Base-by-base conservation (phyloP, 1,284 basidiomycete species). In the Cutaneotrichosporon dermatis region DNA sequence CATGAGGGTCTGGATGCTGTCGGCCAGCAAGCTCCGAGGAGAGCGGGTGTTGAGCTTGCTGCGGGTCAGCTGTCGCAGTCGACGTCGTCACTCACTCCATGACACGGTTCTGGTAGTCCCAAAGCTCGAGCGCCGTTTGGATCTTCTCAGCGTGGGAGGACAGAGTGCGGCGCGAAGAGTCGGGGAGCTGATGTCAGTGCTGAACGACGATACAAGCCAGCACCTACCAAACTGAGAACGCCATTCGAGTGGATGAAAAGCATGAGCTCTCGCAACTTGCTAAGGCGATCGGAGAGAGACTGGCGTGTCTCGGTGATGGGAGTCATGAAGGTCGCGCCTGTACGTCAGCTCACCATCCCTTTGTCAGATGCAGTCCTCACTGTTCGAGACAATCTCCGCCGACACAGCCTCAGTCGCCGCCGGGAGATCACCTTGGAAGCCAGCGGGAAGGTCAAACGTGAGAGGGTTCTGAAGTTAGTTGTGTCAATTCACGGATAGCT, bases 81-180 rank as follows among this genome's bases (percentile, higher is more conserved):
- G 40, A 15, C 0, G 8, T 1, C 9, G 12, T 3, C 7, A 71
- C 76, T 59, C 59, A 79, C 77, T 74, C 75, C 71, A 80, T 75
- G 1, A 78, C 59, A 1, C 66, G 58, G 70, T 93, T 92, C 72
- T 93, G 86, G 66, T 84, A 82, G 35, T 85, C 73, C 95, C 95
- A 99, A 15, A 98, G 80, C 43, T 90, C 87, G 59, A 87, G 83
- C 4, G 86, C 87, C 1, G 90, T 88, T 62, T 88, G 87, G 11
- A 97, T 80, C 67, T 92, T 90, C 78, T 98, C 93, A 2, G 91
- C 90, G 72, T 98, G 88, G n/a, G 83, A 84, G 34, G 86, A 87
- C 43, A 99, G 80, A 41, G 82, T 81, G 66, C 93, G 86, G 39
- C 91, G 84, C 57, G 86, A 86, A 41, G 82, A 78, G 78, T 90